Base-by-base conservation (phyloP, 495 filamentous ascomycete genomes). In the Aspergillus affinis region DNA sequence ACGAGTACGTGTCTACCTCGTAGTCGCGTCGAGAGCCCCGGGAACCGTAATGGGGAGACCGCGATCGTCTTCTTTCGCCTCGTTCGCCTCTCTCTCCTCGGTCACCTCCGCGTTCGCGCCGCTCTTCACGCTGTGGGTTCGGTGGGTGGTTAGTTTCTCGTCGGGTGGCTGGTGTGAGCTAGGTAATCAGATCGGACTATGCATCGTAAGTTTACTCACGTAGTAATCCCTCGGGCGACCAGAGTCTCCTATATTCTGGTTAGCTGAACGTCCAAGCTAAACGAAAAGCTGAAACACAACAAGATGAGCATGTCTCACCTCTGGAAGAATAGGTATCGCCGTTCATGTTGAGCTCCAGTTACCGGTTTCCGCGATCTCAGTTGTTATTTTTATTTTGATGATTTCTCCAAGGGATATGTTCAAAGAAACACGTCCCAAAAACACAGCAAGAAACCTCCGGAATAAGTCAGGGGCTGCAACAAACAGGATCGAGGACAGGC, bases 1-100 rank as follows among this genome's bases (percentile, higher is more conserved):
- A 90, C 9, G 91, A 93, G 76, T 97, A 97, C 10, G 90, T 85
- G 69, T 97, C 92, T 70, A 85, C 82, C 65, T 96, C 92, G 63
- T 82, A 82, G 49, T 90, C 87, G 52, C 84, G 81, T 61, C 84
- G 81, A 55, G 80, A 75, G 29, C 73, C 77, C 60, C 88, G 83
- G 56, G 84, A 80, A 62, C 81, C 79, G 66, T 85, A 82, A 59
- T 90, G 86, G 52, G 88, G 90, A 10, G 90, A 93, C 57, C 90
- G 82, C 10, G 90, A 92, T 23, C 90, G 84, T 73, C 89, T 83
- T 61, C 89, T 81, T 15, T 88, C 85, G 45, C 78, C 74, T 54
- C 83, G 73, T 63, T 83, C 82, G 57, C 78, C 78, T 54, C 84
- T 77, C 12, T 41, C 36, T 4, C 10, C 36, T 41, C 36, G 1